phyloP scores from a whole-genome alignment of 148 eudicot species.

The Chenopodium quinoa region DNA sequence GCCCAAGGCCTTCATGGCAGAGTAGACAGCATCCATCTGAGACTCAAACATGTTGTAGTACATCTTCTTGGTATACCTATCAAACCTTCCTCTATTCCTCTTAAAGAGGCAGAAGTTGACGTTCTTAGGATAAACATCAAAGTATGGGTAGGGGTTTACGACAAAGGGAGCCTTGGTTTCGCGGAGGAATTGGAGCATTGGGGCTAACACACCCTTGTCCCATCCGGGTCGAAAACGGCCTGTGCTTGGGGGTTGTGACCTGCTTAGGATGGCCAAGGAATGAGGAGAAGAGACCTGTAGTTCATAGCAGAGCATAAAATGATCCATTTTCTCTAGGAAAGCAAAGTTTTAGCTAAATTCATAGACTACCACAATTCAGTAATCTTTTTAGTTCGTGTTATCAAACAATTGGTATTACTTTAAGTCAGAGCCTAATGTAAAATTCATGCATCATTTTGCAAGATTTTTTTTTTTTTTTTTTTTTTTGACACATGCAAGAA shows the following conservation, averaged over 20 bases:
- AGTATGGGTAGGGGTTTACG: slow-evolving; percentile 90
- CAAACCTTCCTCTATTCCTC: slow-evolving; percentile 40
- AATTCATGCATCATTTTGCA: background rate
- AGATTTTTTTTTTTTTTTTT: too few species aligned
- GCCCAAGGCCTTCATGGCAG: slow-evolving; percentile 67
- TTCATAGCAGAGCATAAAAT: background rate
- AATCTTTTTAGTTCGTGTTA: background rate
- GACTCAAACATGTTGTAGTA: slow-evolving; percentile 70
- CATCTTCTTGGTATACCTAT: slow-evolving; percentile 35
- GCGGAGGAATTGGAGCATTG: slow-evolving; percentile 62
- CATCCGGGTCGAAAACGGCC: slow-evolving; percentile 69
- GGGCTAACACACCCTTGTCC: slow-evolving; percentile 51
- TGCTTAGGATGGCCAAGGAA: slow-evolving; percentile 52
- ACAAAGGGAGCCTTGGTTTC: slow-evolving; percentile 66
- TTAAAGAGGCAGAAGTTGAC: slow-evolving; percentile 39
- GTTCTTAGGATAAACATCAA: slow-evolving; percentile 42
- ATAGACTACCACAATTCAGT: background rate
- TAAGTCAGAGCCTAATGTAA: background rate
- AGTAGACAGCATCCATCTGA: slow-evolving; percentile 56
- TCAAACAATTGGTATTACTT: too few species aligned
- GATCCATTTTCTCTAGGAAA: background rate
- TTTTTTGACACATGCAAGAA: background rate
- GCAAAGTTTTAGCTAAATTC: background rate
- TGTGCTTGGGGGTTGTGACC: slow-evolving; percentile 58
- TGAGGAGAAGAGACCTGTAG: slow-evolving; percentile 60